Base-by-base conservation (phyloP, 768 basidiomycete genomes). In the Serendipita indica region DNA sequence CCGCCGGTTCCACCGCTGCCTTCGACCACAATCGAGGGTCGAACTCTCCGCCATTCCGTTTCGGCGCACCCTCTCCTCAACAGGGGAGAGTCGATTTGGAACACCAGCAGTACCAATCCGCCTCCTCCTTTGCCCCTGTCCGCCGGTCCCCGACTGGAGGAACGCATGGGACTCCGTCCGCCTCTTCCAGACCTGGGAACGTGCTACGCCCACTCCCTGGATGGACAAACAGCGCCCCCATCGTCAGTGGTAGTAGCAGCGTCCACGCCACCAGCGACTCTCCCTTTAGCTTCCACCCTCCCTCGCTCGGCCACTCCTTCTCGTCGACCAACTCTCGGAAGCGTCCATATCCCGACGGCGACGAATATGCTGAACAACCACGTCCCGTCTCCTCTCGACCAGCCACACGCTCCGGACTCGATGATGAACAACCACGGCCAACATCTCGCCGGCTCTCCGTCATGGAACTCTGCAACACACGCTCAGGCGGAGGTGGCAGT, bases 251-350 rank as follows among this genome's bases (percentile, higher is more conserved):
- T 27, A 27, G n/a, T 20, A 25, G 59, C 37, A 58, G 14, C 33
- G 37, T 34, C 37, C 32, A 32, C 37, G 60, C 18, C 59, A 4
- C 43, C 37, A 54, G 57, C 37, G 62, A 60, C 33, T 83, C 81
- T 61, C 84, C 84, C 58, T 86, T 86, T 79, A 85, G 77, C 74
- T 87, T 84, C 81, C 78, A 82, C 74, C 77, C 83, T 62, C 82
- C 82, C 68, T 71, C 75, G 57, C 70, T 74, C 72, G 62, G 73
- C 72, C 37, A 72, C 61, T 61, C 67, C 57, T 43, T 57, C 62
- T 43, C 30, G 28, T 14, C 57, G 22, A 27, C 22, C 25, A 28
- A 28, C 32, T 28, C n/a, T 54, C 20, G 49, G 49, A 54, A 54
- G 49, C 49, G 49, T 54, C 49, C 49, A 54, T 33, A 54, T 54